Evolutionary conservation across 352 stramenopile genomes (phyloP).

Genomic region (Phytophthora colocasiae): DNA sequence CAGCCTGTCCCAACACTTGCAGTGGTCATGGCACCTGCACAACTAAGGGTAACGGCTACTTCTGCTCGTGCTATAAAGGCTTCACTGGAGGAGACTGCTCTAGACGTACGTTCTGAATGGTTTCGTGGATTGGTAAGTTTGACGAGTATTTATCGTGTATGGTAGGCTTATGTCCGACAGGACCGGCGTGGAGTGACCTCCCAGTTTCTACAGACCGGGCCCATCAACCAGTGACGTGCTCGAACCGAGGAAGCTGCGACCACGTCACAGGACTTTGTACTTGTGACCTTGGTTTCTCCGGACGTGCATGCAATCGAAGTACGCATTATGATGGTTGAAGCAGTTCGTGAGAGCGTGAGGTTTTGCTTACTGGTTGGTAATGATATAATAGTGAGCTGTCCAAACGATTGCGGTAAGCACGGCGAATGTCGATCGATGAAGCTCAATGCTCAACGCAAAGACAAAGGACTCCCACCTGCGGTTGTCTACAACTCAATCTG

Average conservation of each 20-base stretch:
- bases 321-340: slow-evolving; percentile 20
- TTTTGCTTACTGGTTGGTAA: background rate
- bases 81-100: slow-evolving; percentile 94
- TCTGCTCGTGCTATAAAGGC: slow-evolving; percentile 86
- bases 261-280: slow-evolving; percentile 62
- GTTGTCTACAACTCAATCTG: slow-evolving; percentile 70
- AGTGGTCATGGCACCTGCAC: slow-evolving; percentile 71
- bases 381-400: slow-evolving; percentile 59
- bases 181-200: slow-evolving; percentile 66
- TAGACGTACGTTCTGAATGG: slow-evolving; percentile 34
- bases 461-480: slow-evolving; percentile 53
- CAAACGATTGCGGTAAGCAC: slow-evolving; percentile 65
- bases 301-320: slow-evolving; percentile 82
- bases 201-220: slow-evolving; percentile 59
- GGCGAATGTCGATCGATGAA: slow-evolving; percentile 81
- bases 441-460: slow-evolving; percentile 66
- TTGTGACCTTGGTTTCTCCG: slow-evolving; percentile 83
- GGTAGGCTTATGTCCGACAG: slow-evolving; percentile 60
- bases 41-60: slow-evolving; percentile 66
- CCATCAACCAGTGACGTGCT: slow-evolving; percentile 65
- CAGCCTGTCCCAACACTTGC: slow-evolving; percentile 71
- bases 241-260: slow-evolving; percentile 77
- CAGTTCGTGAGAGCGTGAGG: background rate
- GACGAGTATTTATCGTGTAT: background rate
- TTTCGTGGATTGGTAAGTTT: background rate